Percentiles rank a stretch among this genome's conserved stretches.
Conservation (phyloP, 2,329 filamentous ascomycete species). For the Akanthomyces lecanii region DNA sequence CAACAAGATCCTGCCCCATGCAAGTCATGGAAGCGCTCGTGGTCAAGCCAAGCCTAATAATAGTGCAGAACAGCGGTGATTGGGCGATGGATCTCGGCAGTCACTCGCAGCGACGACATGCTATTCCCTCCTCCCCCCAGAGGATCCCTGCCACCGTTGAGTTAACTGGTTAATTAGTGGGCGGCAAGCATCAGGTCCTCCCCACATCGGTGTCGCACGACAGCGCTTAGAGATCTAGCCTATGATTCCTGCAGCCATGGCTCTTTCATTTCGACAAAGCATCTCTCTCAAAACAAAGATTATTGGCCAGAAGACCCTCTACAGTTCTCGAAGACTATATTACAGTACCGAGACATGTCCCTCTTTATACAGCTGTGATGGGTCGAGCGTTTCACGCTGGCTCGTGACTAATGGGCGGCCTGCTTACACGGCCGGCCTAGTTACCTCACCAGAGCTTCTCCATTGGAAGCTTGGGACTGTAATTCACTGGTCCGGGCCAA, state of each 20-base stretch:
- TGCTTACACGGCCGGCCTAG: neutral
- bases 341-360: neutral
- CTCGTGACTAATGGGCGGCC: conserved; percentile 3
- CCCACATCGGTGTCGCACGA: neutral
- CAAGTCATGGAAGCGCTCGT: conserved; percentile 6
- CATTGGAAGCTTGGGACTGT: neutral
- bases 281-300: neutral
- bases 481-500: neutral
- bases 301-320: neutral
- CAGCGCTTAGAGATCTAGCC: neutral
- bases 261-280: neutral
- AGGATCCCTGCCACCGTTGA: neutral
- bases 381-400: neutral
- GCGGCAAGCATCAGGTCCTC: neutral
- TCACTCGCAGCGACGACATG: neutral
- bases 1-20: conserved; percentile 2
- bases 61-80: neutral
- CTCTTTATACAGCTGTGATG: neutral
- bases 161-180: neutral
- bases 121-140: neutral
- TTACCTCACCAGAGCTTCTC: neutral
- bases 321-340: neutral
- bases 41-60: neutral
- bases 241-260: neutral
- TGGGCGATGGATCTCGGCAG: neutral